phyloP scores from a whole-genome alignment of 805 yeast genomes.

The Saccharomycopsis vini region DNA sequence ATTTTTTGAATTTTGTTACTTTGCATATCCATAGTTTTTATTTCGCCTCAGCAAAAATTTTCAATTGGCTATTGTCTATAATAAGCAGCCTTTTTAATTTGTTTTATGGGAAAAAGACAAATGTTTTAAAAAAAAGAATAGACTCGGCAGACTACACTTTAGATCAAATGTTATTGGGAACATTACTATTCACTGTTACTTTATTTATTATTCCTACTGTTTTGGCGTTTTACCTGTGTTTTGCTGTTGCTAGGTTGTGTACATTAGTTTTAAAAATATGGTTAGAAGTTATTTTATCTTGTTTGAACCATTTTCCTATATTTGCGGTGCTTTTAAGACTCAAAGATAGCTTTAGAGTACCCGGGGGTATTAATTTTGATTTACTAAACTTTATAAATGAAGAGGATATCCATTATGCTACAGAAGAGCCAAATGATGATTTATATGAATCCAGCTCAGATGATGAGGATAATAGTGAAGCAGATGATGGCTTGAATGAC shows the following conservation, averaged over 20 bases:
- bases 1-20: conserved; percentile 51
- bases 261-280: conserved; percentile 40
- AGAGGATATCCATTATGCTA: neutral
- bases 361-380: conserved; percentile 43
- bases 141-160: conserved; percentile 79
- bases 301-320: conserved; percentile 76
- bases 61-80: conserved; percentile 61
- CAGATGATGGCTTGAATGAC: conserved; percentile 5
- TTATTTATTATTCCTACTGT: conserved; percentile 81
- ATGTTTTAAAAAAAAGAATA: conserved; percentile 73
- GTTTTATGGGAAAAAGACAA: conserved; percentile 83
- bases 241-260: conserved; percentile 49
- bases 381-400: conserved; percentile 16
- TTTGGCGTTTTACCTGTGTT: conserved; percentile 70
- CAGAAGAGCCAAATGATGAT: neutral
- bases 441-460: no score
- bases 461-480: neutral
- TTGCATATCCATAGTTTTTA: conserved; percentile 73
- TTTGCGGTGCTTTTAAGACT: conserved; percentile 71
- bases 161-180: conserved; percentile 83
- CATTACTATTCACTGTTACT: conserved; percentile 73
- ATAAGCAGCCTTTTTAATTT: conserved; percentile 69
- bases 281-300: conserved; percentile 51
- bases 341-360: conserved; percentile 67
- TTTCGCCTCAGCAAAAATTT: conserved; percentile 68